phyloP scores from a whole-genome alignment of 306 rosid genomes.

The Medicago arabica region DNA sequence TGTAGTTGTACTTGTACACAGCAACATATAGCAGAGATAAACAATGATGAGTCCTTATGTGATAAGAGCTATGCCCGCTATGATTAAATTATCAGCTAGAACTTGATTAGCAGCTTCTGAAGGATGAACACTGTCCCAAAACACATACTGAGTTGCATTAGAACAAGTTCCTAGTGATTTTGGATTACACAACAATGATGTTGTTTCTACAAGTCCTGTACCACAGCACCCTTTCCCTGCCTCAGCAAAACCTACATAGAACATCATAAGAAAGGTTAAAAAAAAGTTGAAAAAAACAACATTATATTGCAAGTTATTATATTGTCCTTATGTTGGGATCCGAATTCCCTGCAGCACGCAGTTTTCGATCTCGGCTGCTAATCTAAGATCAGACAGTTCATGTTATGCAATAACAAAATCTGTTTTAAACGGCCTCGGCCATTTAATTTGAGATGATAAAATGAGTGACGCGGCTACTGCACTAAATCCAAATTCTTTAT shows the following conservation, averaged over 20 bases:
- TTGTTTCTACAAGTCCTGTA: slow-evolving; percentile 77
- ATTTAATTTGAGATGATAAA: too few species aligned
- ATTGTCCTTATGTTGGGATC: not conserved
- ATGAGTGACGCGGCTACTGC: too few species aligned
- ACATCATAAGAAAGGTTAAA: slow-evolving; percentile 20
- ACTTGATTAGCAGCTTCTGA: slow-evolving; percentile 86
- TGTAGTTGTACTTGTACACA: slow-evolving; percentile 18
- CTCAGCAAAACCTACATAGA: slow-evolving; percentile 69
- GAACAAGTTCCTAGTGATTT: slow-evolving; percentile 82
- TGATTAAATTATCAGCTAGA: slow-evolving; percentile 76
- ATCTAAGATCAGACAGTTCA: not conserved
- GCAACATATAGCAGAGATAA: slow-evolving; percentile 6
- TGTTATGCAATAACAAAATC: too few species aligned
- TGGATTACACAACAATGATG: slow-evolving; percentile 78
- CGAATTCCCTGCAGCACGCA: not conserved
- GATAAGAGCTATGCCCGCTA: slow-evolving; percentile 76
- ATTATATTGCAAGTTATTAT: not conserved
- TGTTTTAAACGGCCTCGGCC: too few species aligned
- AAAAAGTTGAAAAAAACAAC: not conserved
- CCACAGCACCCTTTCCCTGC: slow-evolving; percentile 94
- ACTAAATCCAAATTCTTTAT: not conserved
- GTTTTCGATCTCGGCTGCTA: not conserved
- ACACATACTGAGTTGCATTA: slow-evolving; percentile 89
- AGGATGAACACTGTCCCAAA: slow-evolving; percentile 97
- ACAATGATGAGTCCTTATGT: slow-evolving; percentile 45